Percentiles rank a stretch among this genome's conserved stretches.
phyloP scores from a whole-genome alignment of 2,329 filamentous ascomycete species.

The Xylaria polymorpha region DNA sequence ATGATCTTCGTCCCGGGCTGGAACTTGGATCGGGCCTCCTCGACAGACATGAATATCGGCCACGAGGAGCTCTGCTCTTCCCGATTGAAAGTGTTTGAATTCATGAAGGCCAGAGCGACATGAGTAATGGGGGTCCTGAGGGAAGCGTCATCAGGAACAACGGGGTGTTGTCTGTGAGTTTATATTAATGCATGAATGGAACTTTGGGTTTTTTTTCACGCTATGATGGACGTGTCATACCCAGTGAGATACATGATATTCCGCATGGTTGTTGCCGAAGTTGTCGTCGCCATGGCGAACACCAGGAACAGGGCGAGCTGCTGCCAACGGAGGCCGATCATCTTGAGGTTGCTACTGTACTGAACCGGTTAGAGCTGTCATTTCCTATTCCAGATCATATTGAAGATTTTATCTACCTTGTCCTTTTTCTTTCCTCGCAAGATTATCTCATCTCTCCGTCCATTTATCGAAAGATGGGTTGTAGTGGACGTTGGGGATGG shows the following conservation, averaged over 20 bases:
- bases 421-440: neutral
- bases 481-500: neutral
- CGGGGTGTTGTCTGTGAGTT: conserved; percentile 47
- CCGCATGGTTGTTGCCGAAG: conserved; percentile 41
- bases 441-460: neutral
- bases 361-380: neutral
- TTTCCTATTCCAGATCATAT: neutral
- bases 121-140: conserved; percentile 62
- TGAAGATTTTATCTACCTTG: neutral
- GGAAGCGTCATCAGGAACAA: conserved; percentile 46
- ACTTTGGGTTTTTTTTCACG: neutral
- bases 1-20: conserved; percentile 66
- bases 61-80: conserved; percentile 57
- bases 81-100: conserved; percentile 61
- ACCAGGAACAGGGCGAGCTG: conserved; percentile 33
- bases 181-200: neutral
- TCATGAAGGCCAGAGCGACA: conserved; percentile 67
- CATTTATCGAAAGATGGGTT: neutral
- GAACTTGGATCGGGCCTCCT: conserved; percentile 64
- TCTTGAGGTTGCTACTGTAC: conserved; percentile 11
- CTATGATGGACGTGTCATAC: conserved; percentile 31
- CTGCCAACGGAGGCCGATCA: conserved; percentile 26
- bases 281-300: conserved; percentile 32
- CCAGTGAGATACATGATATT: conserved; percentile 53
- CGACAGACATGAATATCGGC: conserved; percentile 64